Base-by-base conservation (phyloP, 2,329 filamentous ascomycete species). In the Monosporascus sp. region DNA sequence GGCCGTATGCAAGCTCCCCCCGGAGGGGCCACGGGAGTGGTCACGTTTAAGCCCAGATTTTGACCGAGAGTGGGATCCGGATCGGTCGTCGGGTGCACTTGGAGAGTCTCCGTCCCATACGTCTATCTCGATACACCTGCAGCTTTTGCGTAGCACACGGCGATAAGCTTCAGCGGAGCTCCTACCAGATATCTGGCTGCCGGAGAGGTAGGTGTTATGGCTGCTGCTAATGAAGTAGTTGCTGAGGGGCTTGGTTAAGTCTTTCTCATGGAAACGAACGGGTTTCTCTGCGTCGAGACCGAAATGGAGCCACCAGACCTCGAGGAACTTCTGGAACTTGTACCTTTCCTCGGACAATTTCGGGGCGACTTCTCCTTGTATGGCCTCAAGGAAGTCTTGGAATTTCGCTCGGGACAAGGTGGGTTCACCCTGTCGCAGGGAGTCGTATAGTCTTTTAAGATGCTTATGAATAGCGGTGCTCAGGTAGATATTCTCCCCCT, bases 161-260 rank as follows among this genome's bases (percentile, higher is more conserved):
- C 49, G 51, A 71, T 97, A 97, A 14, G 87, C 84, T 52, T 91
- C 84, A 0, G 87, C 83, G 27, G 87, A 90, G 55, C 89, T 87
- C 55, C 84, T 83, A 47, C 90, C 90, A 55, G 83, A 85, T 41
- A 94, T 77, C 70, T 97, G 93, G 63, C 96, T 91, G 2, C 92
- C 92, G 2, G 86, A 85, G 43, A 96, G 76, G 68, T 96, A 97
- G 0, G 92, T 97, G 68, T 97, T 97, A 75, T 97, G 92, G 65
- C 90, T 96, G 60, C 90, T 95, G 57, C 87, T 96, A 68, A 97
- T 92, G 69, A 90, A 97, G 73, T 97, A 97, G 67, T 95, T 90
- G 47, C 87, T 89, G 53, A 96, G 78, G 4, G 90, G 88, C 50
- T 80, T 82, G 0, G 79, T 80, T 35, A 84, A 67, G 64, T 91